Conservation (phyloP, 495 filamentous ascomycete species). For the Penicillium nucicola region DNA sequence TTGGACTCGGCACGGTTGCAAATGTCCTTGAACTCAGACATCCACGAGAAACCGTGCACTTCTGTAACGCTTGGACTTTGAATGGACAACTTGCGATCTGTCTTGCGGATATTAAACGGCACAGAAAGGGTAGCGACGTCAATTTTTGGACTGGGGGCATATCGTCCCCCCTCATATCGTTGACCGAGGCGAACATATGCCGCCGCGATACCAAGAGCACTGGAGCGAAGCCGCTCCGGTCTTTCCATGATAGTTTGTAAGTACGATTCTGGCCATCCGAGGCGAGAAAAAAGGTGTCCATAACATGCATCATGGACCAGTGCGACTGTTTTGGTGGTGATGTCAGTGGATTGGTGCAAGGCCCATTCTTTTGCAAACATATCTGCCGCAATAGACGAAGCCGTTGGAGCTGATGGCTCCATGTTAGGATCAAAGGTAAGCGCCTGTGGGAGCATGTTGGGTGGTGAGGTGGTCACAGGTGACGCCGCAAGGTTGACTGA, state of each 20-base stretch:
- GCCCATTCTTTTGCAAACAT: slow-evolving; percentile 70
- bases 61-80: slow-evolving; percentile 67
- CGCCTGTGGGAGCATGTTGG: slow-evolving; percentile 17
- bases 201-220: slow-evolving; percentile 73
- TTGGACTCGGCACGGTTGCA: slow-evolving; percentile 73
- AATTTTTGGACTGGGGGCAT: slow-evolving; percentile 59
- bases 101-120: slow-evolving; percentile 78
- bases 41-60: slow-evolving; percentile 84
- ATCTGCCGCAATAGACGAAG: slow-evolving; percentile 64
- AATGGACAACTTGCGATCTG: slow-evolving; percentile 55
- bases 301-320: slow-evolving; percentile 92
- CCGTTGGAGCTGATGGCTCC: slow-evolving; percentile 47
- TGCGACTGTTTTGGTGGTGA: slow-evolving; percentile 66
- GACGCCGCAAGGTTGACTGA: slow-evolving; percentile 44
- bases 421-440: slow-evolving; percentile 15
- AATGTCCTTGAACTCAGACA: slow-evolving; percentile 85
- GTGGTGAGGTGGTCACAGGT: not conserved
- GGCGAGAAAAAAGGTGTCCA: slow-evolving; percentile 82
- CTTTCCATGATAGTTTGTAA: slow-evolving; percentile 82
- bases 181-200: slow-evolving; percentile 86
- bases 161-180: slow-evolving; percentile 68
- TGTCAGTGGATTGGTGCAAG: slow-evolving; percentile 52
- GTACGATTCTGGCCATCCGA: slow-evolving; percentile 61
- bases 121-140: slow-evolving; percentile 47
- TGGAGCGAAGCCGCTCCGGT: slow-evolving; percentile 86